Conservation (phyloP, 768 basidiomycete genomes). For the Boletus speciosus region DNA sequence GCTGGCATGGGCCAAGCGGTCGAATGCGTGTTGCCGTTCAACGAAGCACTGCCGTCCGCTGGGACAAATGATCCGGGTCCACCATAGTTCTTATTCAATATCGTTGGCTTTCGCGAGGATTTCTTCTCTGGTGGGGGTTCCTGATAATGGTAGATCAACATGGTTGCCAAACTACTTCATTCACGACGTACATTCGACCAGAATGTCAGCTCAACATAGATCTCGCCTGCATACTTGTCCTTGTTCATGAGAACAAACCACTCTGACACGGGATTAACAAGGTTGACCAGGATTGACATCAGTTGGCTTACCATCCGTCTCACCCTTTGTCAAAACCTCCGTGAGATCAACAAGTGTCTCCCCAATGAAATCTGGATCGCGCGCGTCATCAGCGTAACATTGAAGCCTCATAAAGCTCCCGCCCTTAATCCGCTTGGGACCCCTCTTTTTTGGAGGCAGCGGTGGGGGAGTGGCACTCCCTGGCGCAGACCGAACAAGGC, state of each 20-base stretch:
- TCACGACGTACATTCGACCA: conserved; percentile 76
- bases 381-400: conserved; percentile 92
- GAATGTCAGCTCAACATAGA: conserved; percentile 95
- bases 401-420: conserved; percentile 74
- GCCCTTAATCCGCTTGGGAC: conserved; percentile 55
- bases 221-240: conserved; percentile 91
- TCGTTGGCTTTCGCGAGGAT: conserved; percentile 44
- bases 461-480: conserved; percentile 56
- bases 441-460: conserved; percentile 62
- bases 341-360: conserved; percentile 85
- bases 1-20: conserved; percentile 13
- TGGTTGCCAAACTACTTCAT: not conserved
- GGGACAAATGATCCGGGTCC: conserved; percentile 77
- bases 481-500: conserved; percentile 41
- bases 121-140: conserved; percentile 79
- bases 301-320: conserved; percentile 80
- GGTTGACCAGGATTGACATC: not conserved
- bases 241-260: conserved; percentile 92
- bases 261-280: conserved; percentile 48
- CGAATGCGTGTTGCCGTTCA: conserved; percentile 21
- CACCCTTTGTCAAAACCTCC: conserved; percentile 89
- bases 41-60: conserved; percentile 33
- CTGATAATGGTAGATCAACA: conserved; percentile 36
- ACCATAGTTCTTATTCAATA: conserved; percentile 61
- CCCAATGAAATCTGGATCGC: conserved; percentile 95